A percentile compares a stretch with the other conserved stretches of the same genome.
These are phyloP conservation scores for Monosiga brevicollis DNA, from an alignment of 78 protist species.

Conservation along the genomic window DNA sequence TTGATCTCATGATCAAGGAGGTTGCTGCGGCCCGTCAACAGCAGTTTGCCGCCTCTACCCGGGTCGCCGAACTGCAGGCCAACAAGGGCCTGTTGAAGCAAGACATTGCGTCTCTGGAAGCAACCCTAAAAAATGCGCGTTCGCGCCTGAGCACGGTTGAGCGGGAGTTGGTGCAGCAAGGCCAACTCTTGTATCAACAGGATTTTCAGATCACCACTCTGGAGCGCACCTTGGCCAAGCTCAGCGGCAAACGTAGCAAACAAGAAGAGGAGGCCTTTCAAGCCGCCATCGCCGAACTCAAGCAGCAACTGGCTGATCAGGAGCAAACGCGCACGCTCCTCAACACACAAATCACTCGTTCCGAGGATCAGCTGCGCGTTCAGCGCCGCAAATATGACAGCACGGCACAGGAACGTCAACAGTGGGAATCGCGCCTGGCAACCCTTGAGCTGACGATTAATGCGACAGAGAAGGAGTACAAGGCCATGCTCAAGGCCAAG, in stretches of 20 bases:
- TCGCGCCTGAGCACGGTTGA: constrained; percentile 34
- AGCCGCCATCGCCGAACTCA: constrained; percentile 29
- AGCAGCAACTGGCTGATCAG: constrained; percentile 25
- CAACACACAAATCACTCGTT: background rate
- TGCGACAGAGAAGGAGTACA: background rate
- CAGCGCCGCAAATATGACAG: background rate
- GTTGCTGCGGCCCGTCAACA: background rate
- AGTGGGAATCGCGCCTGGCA: background rate
- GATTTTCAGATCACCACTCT: constrained; percentile 61
- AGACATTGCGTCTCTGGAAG: background rate
- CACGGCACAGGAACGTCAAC: background rate
- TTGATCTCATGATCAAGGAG: background rate
- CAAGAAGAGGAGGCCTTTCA: constrained; percentile 34
- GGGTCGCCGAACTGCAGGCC: background rate
- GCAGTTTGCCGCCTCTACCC: background rate
- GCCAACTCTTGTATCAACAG: constrained; percentile 57
- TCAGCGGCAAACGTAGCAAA: constrained; percentile 41
- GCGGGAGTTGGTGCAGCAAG: constrained; percentile 44
- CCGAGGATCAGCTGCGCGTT: background rate
- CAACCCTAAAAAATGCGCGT: constrained; percentile 26
- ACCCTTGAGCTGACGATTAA: background rate
- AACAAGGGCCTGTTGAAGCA: background rate
- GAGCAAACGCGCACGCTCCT: constrained; percentile 13
- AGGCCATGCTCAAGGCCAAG: constrained; percentile 6
- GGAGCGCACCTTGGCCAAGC: constrained; percentile 50